Conservation (phyloP, 148 eudicot genomes). For the Persicaria tinctoria region DNA sequence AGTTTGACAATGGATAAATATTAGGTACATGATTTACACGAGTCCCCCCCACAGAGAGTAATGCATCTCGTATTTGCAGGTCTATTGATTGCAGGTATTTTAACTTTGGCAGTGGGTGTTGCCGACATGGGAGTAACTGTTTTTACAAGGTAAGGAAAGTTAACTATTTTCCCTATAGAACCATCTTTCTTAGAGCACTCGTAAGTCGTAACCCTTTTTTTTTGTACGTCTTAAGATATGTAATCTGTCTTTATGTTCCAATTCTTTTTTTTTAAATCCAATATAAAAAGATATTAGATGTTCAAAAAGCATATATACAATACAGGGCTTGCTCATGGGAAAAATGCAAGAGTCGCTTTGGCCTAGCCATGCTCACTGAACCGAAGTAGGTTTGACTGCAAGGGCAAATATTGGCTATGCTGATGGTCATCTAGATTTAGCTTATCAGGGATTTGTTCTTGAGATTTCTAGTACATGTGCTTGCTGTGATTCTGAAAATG, state of each 20-base stretch:
- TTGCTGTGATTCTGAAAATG: background rate
- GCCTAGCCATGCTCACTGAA: too few species aligned
- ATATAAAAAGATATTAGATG: too few species aligned
- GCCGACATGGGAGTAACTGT: constrained; percentile 93
- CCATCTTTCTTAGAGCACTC: background rate
- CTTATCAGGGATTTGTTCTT: background rate
- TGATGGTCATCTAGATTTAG: background rate
- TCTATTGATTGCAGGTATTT: constrained; percentile 96
- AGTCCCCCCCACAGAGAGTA: background rate
- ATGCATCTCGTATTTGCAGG: constrained; percentile 36
- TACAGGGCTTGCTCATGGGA: too few species aligned
- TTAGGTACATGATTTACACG: background rate
- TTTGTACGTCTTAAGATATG: background rate
- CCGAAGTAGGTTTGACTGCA: background rate
- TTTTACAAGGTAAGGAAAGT: constrained; percentile 66
- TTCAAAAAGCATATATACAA: too few species aligned
- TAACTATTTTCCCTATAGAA: background rate
- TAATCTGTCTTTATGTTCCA: background rate
- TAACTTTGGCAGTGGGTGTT: constrained; percentile 83
- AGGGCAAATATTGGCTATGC: background rate
- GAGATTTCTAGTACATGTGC: background rate
- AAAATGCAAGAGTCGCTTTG: too few species aligned
- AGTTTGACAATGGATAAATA: too few species aligned
- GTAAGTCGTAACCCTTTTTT: background rate
- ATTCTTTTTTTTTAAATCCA: too few species aligned